A percentile compares a stretch with the other conserved stretches of the same genome.
phyloP scores from a whole-genome alignment of 1,284 basidiomycete genomes.

The Kwoniella shivajii region DNA sequence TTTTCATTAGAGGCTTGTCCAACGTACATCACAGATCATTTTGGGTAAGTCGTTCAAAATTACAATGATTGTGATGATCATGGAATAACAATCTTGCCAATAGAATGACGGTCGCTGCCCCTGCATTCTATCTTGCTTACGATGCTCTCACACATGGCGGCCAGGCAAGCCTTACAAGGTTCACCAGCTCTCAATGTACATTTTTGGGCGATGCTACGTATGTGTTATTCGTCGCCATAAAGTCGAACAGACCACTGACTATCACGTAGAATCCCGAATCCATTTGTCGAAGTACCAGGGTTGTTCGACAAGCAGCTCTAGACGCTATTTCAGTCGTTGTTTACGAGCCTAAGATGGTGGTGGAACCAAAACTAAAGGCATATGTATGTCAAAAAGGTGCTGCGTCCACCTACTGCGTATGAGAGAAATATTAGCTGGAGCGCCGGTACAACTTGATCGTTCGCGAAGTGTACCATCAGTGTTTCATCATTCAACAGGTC shows the following conservation, averaged over 20 bases:
- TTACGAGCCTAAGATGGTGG: conserved; percentile 9
- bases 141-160: conserved; percentile 18
- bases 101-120: conserved; percentile 24
- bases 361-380: conserved; percentile 16
- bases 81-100: no score
- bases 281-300: conserved; percentile 20
- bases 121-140: conserved; percentile 26
- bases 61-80: not conserved
- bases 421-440: no score
- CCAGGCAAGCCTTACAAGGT: conserved; percentile 4
- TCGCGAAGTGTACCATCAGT: no score
- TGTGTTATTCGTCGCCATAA: not conserved
- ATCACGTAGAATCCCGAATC: conserved; percentile 6
- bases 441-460: no score
- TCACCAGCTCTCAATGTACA: conserved; percentile 15
- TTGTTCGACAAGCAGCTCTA: conserved; percentile 19
- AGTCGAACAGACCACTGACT: not conserved
- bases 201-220: conserved; percentile 19
- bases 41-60: conserved; percentile 14
- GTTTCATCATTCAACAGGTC: no score
- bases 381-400: conserved; percentile 13
- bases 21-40: conserved; percentile 23
- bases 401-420: conserved; percentile 7
- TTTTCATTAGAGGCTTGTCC: conserved; percentile 15
- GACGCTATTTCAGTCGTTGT: conserved; percentile 20